Evolutionary conservation across 2,329 filamentous ascomycete species (phyloP).

Genomic region (Hymenoscyphus albidus): DNA sequence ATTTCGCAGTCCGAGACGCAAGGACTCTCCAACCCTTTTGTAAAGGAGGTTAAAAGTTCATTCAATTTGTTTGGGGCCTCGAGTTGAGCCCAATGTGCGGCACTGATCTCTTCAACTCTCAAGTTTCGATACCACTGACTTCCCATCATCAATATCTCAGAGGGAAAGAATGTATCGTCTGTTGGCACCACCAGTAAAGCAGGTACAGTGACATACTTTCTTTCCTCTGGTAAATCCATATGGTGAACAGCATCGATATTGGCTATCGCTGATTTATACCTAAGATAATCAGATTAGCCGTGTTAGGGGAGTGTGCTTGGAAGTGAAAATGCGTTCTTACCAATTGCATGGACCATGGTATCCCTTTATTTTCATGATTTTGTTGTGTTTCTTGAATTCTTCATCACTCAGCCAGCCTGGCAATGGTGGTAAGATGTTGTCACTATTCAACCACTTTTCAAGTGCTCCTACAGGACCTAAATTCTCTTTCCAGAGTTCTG

Average conservation of each 20-base stretch:
- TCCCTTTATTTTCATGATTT: constrained; percentile 1
- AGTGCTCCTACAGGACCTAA: constrained; percentile 6
- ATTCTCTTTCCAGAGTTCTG: constrained; percentile 3
- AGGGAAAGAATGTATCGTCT: neutral
- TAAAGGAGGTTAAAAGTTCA: neutral
- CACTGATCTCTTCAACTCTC: constrained; percentile 4
- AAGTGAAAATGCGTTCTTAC: neutral
- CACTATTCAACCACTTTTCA: constrained; percentile 1
- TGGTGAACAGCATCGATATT: neutral
- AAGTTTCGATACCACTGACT: neutral
- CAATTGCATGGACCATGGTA: constrained; percentile 7
- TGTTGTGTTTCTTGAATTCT: constrained; percentile 3
- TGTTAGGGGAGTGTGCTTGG: neutral
- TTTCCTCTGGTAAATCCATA: neutral
- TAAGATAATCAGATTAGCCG: neutral
- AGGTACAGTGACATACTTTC: neutral
- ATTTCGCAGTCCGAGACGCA: neutral
- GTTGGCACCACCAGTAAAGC: constrained; percentile 1
- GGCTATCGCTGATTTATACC: constrained; percentile 4
- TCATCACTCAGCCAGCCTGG: neutral
- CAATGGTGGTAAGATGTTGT: neutral
- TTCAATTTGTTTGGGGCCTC: constrained; percentile 3
- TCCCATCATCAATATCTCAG: neutral
- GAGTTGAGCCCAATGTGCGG: constrained; percentile 7
- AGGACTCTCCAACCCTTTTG: neutral